phyloP scores from a whole-genome alignment of 225 moss, liverwort and hornwort genomes.

The Pseudisothecium myosuroides region DNA sequence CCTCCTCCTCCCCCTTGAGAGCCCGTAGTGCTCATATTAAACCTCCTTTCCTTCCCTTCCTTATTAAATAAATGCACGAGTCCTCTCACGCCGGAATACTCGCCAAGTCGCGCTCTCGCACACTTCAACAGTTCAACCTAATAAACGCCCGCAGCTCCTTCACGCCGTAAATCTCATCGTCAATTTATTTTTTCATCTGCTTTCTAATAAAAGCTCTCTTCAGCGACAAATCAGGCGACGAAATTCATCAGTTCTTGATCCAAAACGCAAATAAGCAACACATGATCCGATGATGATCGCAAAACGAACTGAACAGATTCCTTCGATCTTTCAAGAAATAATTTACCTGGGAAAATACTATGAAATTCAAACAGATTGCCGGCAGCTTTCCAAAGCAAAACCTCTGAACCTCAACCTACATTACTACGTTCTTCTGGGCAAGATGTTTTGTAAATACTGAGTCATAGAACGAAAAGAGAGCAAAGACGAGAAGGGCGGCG shows the following conservation, averaged over 20 bases:
- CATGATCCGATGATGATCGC: background rate
- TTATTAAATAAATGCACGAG: too few species aligned
- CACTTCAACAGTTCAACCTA: background rate
- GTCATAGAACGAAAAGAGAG: background rate
- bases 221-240: background rate
- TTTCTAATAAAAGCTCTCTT: slow-evolving; percentile 6
- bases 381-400: background rate
- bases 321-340: background rate
- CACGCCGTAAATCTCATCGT: background rate
- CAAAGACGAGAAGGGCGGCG: background rate
- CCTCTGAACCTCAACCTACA: background rate
- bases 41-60: background rate
- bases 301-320: background rate
- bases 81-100: slow-evolving; percentile 6
- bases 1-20: slow-evolving; percentile 22
- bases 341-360: background rate
- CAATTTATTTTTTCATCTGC: background rate
- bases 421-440: background rate
- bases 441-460: background rate
- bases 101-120: background rate
- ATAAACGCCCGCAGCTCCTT: background rate
- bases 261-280: background rate
- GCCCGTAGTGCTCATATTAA: slow-evolving; percentile 30
- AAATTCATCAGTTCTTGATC: background rate
- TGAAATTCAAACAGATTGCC: background rate